A percentile compares a stretch with the other conserved stretches of the same genome.
Conservation (phyloP, 169 alveolate species). For the Babesia sp. region DNA sequence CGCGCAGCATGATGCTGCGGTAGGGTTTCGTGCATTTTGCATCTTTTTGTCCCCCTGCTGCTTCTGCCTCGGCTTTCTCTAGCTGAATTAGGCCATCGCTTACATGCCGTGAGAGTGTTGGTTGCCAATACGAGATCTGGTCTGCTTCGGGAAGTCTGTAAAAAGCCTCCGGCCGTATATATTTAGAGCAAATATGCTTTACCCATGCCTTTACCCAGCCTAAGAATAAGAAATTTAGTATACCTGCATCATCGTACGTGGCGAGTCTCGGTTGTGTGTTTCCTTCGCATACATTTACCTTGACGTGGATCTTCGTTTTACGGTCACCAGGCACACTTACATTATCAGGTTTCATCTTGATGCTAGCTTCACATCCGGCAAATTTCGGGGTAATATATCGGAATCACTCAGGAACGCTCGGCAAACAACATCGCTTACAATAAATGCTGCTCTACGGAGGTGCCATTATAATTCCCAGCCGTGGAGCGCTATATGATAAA, state of each 20-base stretch:
- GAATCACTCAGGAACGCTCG: too few relatives aligned
- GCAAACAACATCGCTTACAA: too few relatives aligned
- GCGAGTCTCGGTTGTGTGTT: background rate
- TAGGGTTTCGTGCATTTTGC: background rate
- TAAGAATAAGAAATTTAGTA: slow-evolving; percentile 30
- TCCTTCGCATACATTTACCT: background rate
- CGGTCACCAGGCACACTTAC: background rate
- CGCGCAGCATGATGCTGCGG: slow-evolving; percentile 5
- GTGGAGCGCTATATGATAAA: too few relatives aligned
- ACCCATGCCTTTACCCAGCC: slow-evolving; percentile 48
- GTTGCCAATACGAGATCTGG: slow-evolving; percentile 52
- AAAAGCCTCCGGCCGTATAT: slow-evolving; percentile 20
- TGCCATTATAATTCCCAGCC: too few relatives aligned
- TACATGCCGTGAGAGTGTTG: slow-evolving; percentile 48
- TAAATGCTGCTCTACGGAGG: too few relatives aligned
- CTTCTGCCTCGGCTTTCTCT: slow-evolving; percentile 21
- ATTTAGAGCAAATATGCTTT: background rate
- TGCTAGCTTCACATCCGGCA: background rate
- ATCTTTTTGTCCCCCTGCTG: background rate
- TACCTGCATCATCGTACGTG: slow-evolving; percentile 18
- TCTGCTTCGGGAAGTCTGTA: slow-evolving; percentile 57
- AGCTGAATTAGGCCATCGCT: slow-evolving; percentile 45
- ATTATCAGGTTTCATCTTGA: background rate
- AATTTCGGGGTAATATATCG: background rate
- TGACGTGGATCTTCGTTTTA: background rate